Percentiles rank a stretch among this genome's conserved stretches.
Evolutionary conservation across 176 grass and related monocot genomes (phyloP).

Genomic region (Aegilops speltoides): DNA sequence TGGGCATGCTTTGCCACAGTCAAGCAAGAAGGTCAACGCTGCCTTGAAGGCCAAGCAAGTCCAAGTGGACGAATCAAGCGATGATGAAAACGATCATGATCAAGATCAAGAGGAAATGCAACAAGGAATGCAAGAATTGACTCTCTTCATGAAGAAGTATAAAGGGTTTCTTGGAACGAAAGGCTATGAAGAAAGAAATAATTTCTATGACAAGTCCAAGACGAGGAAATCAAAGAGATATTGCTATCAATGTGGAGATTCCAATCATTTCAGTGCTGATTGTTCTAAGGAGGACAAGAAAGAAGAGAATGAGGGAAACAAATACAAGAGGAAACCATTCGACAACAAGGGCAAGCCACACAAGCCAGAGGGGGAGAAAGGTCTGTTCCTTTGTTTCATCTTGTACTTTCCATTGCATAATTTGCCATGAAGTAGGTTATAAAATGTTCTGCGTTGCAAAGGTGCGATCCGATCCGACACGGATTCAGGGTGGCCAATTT

Average conservation of each 20-base stretch:
- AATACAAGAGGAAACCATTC: no score
- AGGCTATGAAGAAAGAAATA: background rate
- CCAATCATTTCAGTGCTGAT: background rate
- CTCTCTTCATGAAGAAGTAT: background rate
- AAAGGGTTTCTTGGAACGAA: background rate
- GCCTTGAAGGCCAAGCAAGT: background rate
- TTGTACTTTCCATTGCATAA: background rate
- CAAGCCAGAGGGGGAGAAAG: background rate
- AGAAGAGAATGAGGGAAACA: no score
- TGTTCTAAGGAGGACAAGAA: background rate
- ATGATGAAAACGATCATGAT: background rate
- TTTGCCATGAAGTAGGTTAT: background rate
- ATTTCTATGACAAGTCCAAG: background rate
- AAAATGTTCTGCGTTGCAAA: background rate
- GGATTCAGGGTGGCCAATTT: background rate
- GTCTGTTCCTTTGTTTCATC: background rate
- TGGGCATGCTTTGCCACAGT: background rate
- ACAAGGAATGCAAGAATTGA: background rate
- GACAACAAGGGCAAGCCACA: no score
- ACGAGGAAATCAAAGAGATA: background rate
- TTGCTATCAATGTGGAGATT: background rate
- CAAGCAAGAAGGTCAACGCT: background rate
- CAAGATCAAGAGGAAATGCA: background rate
- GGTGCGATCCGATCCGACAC: rapidly evolving
- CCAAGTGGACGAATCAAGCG: background rate